A percentile compares a stretch with the other conserved stretches of the same genome.
These are phyloP conservation scores for Leishmania gerbilli DNA, from an alignment of 208 protist genomes.

Conservation along the genomic window DNA sequence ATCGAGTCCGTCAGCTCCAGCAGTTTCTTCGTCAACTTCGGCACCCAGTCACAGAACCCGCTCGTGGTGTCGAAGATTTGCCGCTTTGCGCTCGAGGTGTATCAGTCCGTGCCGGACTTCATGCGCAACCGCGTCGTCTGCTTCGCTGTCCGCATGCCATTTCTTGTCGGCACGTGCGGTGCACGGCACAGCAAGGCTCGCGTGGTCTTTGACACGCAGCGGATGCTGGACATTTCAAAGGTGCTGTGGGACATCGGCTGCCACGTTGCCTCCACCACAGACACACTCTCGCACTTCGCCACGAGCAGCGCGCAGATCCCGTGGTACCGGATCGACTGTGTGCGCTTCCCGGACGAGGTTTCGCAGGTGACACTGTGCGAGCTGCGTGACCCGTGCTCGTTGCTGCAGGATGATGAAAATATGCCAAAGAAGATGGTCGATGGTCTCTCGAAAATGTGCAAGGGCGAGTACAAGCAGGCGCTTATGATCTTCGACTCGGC, in stretches of 20 bases:
- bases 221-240: conserved; percentile 45
- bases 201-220: conserved; percentile 42
- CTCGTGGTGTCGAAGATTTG: conserved; percentile 62
- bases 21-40: conserved; percentile 64
- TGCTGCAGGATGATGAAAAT: conserved; percentile 20
- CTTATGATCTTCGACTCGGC: conserved; percentile 34
- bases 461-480: conserved; percentile 49
- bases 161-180: conserved; percentile 72
- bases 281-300: conserved; percentile 51
- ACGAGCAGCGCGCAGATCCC: conserved; percentile 38
- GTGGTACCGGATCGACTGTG: conserved; percentile 68
- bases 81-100: conserved; percentile 60
- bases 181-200: conserved; percentile 41
- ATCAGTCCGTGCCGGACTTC: conserved; percentile 31
- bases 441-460: conserved; percentile 62
- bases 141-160: conserved; percentile 61
- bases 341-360: conserved; percentile 40
- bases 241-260: conserved; percentile 64
- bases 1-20: conserved; percentile 59
- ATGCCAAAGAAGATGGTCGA: conserved; percentile 46
- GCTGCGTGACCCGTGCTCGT: conserved; percentile 32
- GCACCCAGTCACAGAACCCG: conserved; percentile 59
- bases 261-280: conserved; percentile 56
- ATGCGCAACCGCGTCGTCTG: conserved; percentile 49
- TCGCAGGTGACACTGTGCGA: conserved; percentile 59